These are phyloP conservation scores for Xylariales sp. DNA, from an alignment of 2,329 filamentous ascomycete genomes.

Conservation along the genomic window DNA sequence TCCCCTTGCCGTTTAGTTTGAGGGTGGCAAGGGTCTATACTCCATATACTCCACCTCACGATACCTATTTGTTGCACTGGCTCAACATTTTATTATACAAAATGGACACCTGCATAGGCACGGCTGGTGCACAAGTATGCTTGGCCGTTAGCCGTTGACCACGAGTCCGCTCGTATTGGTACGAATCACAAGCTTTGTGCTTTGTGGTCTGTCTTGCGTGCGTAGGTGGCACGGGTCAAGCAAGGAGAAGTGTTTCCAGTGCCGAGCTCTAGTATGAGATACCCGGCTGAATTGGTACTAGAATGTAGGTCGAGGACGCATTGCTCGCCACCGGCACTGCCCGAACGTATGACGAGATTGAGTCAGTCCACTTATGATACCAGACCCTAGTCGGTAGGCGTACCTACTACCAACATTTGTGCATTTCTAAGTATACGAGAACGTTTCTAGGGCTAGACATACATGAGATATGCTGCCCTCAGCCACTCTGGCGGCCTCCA, in stretches of 20 bases:
- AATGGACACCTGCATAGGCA: background rate
- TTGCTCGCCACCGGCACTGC: background rate
- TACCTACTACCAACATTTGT: background rate
- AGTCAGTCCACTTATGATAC: background rate
- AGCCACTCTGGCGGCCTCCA: background rate
- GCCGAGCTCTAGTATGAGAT: background rate
- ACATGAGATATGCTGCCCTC: background rate
- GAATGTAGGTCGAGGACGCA: background rate
- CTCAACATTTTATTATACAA: background rate
- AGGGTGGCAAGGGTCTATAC: conserved; percentile 19
- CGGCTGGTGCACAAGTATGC: background rate
- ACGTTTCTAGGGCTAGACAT: background rate
- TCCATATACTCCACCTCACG: background rate
- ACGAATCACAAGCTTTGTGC: background rate
- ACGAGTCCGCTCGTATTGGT: conserved; percentile 8
- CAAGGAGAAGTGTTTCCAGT: background rate
- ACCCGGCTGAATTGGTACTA: background rate
- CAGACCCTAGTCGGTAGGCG: background rate
- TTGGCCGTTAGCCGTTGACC: conserved; percentile 3
- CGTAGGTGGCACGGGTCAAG: background rate
- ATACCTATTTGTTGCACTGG: conserved; percentile 2
- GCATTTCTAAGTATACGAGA: background rate
- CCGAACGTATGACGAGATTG: conserved; percentile 2
- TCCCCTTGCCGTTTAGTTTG: background rate
- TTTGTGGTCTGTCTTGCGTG: background rate